A percentile compares a stretch with the other conserved stretches of the same genome.
Evolutionary conservation across 306 rosid genomes (phyloP).

Genomic region (Urtica urens): DNA sequence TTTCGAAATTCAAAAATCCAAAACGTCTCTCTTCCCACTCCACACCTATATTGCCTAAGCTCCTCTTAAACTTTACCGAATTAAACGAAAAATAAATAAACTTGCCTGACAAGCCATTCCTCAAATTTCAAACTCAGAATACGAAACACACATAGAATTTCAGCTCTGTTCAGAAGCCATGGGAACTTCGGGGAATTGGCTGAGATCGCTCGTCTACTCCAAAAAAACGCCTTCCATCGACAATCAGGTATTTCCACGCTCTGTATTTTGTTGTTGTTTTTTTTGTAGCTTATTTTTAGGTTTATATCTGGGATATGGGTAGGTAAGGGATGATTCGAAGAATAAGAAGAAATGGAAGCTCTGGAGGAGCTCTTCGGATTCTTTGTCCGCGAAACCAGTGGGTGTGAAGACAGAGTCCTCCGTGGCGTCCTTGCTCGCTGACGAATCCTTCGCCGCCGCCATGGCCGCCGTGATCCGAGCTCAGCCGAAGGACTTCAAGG

Average conservation of each 20-base stretch:
- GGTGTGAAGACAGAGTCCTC: constrained; percentile 15
- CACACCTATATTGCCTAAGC: not conserved
- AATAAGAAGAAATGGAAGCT: constrained; percentile 74
- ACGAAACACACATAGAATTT: too few species aligned
- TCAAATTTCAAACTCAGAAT: too few species aligned
- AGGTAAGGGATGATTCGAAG: constrained; percentile 29
- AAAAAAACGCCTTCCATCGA: constrained; percentile 33
- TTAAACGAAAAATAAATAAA: not conserved
- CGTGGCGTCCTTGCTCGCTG: constrained; percentile 25
- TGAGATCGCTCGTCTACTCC: constrained; percentile 50
- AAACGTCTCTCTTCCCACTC: constrained; percentile 3
- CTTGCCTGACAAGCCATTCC: not conserved
- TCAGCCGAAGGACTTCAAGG: constrained; percentile 50
- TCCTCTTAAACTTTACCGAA: not conserved
- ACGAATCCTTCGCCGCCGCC: constrained; percentile 46
- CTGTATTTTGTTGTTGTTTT: not conserved
- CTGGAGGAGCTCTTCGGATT: constrained; percentile 64
- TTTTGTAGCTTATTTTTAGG: not conserved
- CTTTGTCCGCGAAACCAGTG: constrained; percentile 23
- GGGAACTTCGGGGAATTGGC: constrained; percentile 81
- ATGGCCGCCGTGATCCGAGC: constrained; percentile 67
- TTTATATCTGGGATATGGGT: constrained; percentile 18
- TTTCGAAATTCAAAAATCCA: constrained; percentile 52
- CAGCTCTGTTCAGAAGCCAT: constrained; percentile 18
- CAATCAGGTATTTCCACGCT: constrained; percentile 15